Evolutionary conservation across 2,329 filamentous ascomycete genomes (phyloP).

Genomic region (Malbranchea zuffiana): DNA sequence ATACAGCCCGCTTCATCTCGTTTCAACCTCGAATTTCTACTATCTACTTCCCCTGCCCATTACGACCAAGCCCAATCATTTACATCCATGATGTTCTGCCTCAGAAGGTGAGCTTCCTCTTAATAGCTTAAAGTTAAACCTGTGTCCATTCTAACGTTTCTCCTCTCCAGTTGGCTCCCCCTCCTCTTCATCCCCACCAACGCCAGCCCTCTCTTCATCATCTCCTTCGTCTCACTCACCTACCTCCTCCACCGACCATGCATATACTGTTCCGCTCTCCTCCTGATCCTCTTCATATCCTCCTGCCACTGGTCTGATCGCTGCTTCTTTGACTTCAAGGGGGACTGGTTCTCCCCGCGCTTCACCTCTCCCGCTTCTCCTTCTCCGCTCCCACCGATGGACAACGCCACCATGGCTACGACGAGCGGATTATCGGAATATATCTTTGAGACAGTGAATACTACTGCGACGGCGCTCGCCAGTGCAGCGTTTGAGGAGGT

Average conservation of each 20-base stretch:
- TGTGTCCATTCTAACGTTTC: conserved; percentile 13
- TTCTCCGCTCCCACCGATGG: conserved; percentile 3
- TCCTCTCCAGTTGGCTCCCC: conserved; percentile 58
- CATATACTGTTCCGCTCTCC: conserved; percentile 93
- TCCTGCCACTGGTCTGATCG: conserved; percentile 81
- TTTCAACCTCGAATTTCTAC: too few species aligned
- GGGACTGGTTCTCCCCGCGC: conserved; percentile 88
- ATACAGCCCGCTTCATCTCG: too few species aligned
- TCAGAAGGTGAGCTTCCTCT: conserved; percentile 45
- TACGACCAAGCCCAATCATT: too few species aligned
- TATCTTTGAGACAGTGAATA: conserved; percentile 46
- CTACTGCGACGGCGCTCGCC: conserved; percentile 57
- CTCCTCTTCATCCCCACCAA: conserved; percentile 83
- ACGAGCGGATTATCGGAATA: conserved; percentile 28
- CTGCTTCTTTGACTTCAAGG: conserved; percentile 85
- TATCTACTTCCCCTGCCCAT: too few species aligned
- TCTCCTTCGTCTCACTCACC: conserved; percentile 82
- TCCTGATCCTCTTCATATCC: conserved; percentile 86
- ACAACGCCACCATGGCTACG: conserved; percentile 9
- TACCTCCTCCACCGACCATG: conserved; percentile 95
- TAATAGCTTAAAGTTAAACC: too few species aligned
- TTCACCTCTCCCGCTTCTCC: conserved; percentile 32
- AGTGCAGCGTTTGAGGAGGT: conserved; percentile 55
- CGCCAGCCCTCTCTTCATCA: conserved; percentile 72
- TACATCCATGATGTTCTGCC: conserved; percentile 54